Evolutionary conservation across 1,139 yeast genomes (phyloP), one percentile per base, ranked within the genome.

Genomic region (Debaryomyces singareniensis): DNA sequence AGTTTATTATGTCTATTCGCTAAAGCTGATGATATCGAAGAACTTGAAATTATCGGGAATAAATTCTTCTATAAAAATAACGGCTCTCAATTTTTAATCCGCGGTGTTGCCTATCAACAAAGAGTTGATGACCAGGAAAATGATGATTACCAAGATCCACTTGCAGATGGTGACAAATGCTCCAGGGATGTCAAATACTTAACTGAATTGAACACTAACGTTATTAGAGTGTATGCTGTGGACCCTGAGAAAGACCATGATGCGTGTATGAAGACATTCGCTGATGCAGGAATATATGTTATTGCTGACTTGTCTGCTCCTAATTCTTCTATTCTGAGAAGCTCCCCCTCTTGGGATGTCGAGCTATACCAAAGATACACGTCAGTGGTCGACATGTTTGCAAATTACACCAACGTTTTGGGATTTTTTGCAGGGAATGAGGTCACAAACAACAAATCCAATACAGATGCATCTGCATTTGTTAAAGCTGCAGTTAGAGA

Each of bases 391-490:
- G 93, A 84, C 51, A 67, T 67, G 43, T 76, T 86, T 68, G 73
- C 80, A 33, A 54, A 67, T 39, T 85, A 82, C 59, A 68, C 78
- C 47, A 86, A 86, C 61, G 75, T 82, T 22, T 67, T 85, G 37
- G 95, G 95, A 25, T 85, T 83, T 68, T 84, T 85, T 49, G 95
- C 96, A 29, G 96, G 93, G 51, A 86, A 86, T 53, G 96, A 86
- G 66, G 95, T 85, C 37, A 75, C 82, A 53, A 83, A 86, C 58
- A 77, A 77, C 50, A 68, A 59, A 80, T 87, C 40, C 79, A 87
- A 42, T 96, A 89, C 49, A 81, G 28, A 68, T 37, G 78, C 95
- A 32, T 86, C 95, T 25, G 82, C 95, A 24, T 84, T 73, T 54
- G 93, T 86, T 47, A 86, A 85, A 68, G 95, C 95, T 36, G 94